phyloP scores from a whole-genome alignment of 2,329 filamentous ascomycete species.

The Cadophora luteo-olivacea region DNA sequence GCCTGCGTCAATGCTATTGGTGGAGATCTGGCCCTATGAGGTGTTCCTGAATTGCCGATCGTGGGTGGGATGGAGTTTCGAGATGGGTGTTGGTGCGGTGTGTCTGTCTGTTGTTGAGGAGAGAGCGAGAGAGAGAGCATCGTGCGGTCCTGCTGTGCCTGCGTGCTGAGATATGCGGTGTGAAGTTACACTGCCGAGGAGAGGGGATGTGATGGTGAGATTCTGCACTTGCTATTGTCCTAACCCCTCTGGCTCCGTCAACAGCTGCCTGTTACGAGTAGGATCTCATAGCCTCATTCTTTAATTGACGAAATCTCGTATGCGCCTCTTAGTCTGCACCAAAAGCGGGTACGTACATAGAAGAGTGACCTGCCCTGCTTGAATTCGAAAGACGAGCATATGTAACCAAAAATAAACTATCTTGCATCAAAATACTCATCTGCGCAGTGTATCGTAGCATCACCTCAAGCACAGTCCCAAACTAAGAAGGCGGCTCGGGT shows the following conservation, averaged over 20 bases:
- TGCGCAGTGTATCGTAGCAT: background rate
- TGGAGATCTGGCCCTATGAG: constrained; percentile 16
- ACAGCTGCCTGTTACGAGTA: constrained; percentile 2
- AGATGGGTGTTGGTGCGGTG: background rate
- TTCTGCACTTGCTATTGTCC: background rate
- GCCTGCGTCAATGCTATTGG: background rate
- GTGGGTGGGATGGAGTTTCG: background rate
- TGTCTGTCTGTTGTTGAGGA: background rate
- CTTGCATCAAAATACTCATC: background rate
- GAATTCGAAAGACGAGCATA: background rate
- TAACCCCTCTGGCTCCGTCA: background rate
- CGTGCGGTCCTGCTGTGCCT: background rate
- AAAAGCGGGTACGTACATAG: constrained; percentile 7
- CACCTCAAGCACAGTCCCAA: background rate
- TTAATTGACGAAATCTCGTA: background rate
- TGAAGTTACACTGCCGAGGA: background rate
- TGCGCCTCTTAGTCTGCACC: constrained; percentile 15
- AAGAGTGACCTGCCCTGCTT: background rate
- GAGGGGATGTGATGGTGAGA: background rate
- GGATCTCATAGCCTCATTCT: background rate
- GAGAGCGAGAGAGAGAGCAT: no score
- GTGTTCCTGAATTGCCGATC: constrained; percentile 18
- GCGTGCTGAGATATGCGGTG: background rate
- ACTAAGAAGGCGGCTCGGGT: background rate
- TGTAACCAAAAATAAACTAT: constrained; percentile 9